Conservation (phyloP, 140 eudicot species). For the Eryngium alpinum region DNA sequence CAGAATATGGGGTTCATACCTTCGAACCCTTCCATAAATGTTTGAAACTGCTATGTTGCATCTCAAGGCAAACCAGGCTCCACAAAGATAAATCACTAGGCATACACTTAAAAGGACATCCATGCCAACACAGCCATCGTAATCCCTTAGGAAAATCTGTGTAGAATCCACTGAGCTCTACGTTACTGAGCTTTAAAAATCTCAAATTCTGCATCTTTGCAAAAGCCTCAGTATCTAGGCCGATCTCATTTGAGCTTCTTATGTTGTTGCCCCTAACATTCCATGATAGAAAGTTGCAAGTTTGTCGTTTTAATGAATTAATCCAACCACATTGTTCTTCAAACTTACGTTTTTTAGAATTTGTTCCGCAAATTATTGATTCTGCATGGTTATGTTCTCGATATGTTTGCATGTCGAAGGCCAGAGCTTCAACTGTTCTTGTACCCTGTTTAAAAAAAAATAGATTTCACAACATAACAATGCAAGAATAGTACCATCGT, state of each 20-base stretch:
- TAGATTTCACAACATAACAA: no score
- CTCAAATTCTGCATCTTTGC: slow-evolving; percentile 10
- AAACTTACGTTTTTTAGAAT: no score
- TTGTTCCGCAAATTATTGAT: no score
- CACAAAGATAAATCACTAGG: neutral
- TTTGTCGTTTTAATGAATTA: no score
- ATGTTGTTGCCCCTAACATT: no score
- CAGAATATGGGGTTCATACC: neutral
- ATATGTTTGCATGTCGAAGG: no score
- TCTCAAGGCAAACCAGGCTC: slow-evolving; percentile 14
- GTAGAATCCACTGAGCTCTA: slow-evolving; percentile 12
- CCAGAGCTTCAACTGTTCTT: no score
- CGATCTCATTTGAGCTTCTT: neutral
- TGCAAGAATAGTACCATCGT: neutral
- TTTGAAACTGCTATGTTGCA: slow-evolving; percentile 9
- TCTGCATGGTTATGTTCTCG: no score
- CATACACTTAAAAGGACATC: slow-evolving; percentile 8
- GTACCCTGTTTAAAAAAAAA: no score
- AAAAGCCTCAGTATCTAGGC: no score
- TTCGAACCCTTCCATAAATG: slow-evolving; percentile 8
- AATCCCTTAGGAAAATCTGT: slow-evolving; percentile 1
- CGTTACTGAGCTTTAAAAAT: slow-evolving; percentile 12
- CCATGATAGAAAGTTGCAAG: no score
- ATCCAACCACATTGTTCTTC: no score
- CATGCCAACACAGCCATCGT: slow-evolving; percentile 24